Evolutionary conservation across 2,329 filamentous ascomycete genomes (phyloP), one percentile per base, ranked within the genome.

Genomic region (Anisogramma anomala): DNA sequence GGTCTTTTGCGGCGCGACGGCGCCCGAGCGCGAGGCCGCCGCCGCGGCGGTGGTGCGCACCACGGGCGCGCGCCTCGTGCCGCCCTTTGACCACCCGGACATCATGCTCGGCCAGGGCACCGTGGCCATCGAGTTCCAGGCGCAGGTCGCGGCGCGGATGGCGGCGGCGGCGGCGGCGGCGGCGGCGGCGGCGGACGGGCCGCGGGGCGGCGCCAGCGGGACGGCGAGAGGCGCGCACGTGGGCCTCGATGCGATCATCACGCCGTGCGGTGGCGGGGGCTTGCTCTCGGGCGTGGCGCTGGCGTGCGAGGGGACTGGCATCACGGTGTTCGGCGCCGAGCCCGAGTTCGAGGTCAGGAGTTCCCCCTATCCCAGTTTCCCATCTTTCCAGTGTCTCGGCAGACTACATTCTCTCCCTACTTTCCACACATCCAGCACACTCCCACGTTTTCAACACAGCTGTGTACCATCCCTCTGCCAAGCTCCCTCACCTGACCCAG

Each of bases 81-180:
- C 88, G 40, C 88, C 91, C 0, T 95, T 95, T 58, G 85, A 96
- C 59, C 84, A 96, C 61, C 82, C 84, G 3, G 77, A 95, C 58
- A 87, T 95, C 50, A 82, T 96, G 42, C 74, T 94, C 0, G 89
- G 91, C 0, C 88, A 95, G 65, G 91, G 89, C n/a, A 96, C 89
- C 0, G 68, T 84, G 47, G 88, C 79, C 0, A 59, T 95, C 4
- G 91, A 98, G 60, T 61, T 95, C 25, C 79, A 87, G 56, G 66
- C 72, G 46, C 88, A 96, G 56, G 83, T 80, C 1, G 59, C 56
- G 3, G 67, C 69, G 32, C 52, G 80, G 47, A 65, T 80, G 31
- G 57, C 55, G 15, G 13, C 36, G 18, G 25, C 39, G 23, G 17
- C 34, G 35, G 39, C 7, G 20, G 42, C 22, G 30, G 36, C 31